phyloP scores from a whole-genome alignment of 2,329 filamentous ascomycete species.

The Daldinia eschscholtzii region DNA sequence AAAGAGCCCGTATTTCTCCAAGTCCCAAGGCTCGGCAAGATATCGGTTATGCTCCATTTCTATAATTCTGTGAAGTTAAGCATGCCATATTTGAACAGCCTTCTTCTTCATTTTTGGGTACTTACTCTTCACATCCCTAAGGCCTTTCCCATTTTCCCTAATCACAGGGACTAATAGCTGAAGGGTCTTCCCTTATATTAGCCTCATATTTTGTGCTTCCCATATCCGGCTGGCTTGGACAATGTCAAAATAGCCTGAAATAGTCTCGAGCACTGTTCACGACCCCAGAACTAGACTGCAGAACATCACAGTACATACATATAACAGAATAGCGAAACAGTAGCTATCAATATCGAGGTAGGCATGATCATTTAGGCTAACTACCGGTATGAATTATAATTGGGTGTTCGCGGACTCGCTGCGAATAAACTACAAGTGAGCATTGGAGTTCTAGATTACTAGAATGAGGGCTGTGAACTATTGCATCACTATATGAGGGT shows the following conservation, averaged over 20 bases:
- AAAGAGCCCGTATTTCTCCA: conserved; percentile 13
- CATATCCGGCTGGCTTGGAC: background rate
- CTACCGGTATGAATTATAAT: background rate
- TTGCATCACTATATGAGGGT: background rate
- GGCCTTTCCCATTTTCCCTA: background rate
- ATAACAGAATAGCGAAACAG: background rate
- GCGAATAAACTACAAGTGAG: background rate
- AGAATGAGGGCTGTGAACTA: background rate
- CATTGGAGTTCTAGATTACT: background rate
- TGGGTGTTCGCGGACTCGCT: background rate
- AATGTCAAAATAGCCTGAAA: conserved; percentile 3
- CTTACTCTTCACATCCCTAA: background rate
- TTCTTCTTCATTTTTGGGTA: background rate
- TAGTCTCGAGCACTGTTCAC: background rate
- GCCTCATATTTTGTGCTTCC: background rate
- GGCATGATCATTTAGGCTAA: background rate
- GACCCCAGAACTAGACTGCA: background rate
- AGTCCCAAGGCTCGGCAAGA: conserved; percentile 24
- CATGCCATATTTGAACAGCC: background rate
- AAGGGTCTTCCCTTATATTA: background rate
- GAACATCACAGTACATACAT: background rate
- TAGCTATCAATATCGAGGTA: background rate
- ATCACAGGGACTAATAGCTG: background rate
- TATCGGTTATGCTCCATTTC: background rate
- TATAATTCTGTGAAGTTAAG: background rate